Evolutionary conservation across 164 flowering plant species (phyloP).

Genomic region (Aristolochia californica): DNA sequence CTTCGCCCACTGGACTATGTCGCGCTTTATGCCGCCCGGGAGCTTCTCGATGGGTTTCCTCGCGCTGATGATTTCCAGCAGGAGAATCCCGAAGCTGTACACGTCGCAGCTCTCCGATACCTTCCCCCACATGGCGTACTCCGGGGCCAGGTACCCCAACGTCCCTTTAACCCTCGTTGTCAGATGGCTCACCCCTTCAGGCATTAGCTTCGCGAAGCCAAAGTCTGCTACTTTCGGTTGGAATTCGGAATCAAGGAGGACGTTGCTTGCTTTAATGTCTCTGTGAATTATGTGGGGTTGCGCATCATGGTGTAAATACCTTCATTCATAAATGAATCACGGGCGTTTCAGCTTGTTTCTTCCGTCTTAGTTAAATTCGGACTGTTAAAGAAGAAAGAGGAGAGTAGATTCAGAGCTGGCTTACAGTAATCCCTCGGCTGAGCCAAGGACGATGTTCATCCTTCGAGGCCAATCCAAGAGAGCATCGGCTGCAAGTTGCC

Average conservation of each 20-base stretch:
- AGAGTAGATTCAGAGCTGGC: constrained; percentile 10
- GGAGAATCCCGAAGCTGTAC: constrained; percentile 64
- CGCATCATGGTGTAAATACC: constrained; percentile 75
- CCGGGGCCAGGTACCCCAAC: constrained; percentile 65
- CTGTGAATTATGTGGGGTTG: constrained; percentile 70
- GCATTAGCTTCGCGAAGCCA: constrained; percentile 66
- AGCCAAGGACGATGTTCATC: constrained; percentile 43
- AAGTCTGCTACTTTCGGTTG: constrained; percentile 70
- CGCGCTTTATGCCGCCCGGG: constrained; percentile 45
- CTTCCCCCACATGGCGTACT: constrained; percentile 86
- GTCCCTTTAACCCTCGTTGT: constrained; percentile 75
- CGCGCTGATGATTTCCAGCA: constrained; percentile 51
- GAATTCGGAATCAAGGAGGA: constrained; percentile 50
- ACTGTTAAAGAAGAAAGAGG: neutral
- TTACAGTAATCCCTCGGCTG: constrained; percentile 75
- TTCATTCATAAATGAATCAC: constrained; percentile 8
- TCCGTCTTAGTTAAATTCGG: neutral
- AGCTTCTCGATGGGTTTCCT: constrained; percentile 57
- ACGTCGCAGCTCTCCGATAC: constrained; percentile 79
- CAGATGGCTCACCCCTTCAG: constrained; percentile 54
- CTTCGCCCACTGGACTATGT: constrained; percentile 59
- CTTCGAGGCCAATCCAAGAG: constrained; percentile 51
- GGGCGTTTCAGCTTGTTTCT: too few species aligned
- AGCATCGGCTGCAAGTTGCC: constrained; percentile 37
- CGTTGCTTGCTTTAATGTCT: constrained; percentile 75